Base-by-base conservation (phyloP, 148 eudicot genomes). In the Nepenthes gracilis region DNA sequence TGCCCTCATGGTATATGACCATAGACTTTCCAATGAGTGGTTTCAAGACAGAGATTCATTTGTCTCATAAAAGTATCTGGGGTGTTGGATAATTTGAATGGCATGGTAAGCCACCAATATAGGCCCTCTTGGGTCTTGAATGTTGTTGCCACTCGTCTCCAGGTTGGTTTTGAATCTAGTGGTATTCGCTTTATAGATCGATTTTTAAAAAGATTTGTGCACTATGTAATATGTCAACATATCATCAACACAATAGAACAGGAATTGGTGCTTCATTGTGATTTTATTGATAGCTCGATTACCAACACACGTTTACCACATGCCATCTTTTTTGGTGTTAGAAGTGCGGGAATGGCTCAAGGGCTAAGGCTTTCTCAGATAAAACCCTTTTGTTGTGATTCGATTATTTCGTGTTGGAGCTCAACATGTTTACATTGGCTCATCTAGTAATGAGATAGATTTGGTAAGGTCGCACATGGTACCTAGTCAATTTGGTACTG, bases 91-190 rank as follows among this genome's bases (percentile, higher is more conserved):
- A 59, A 32, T 1, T 48, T 58, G 33, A 60, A 67, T 1, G 58
- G 64, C 58, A 67, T 37, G 23, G 59, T 51, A n/a, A 64, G 32
- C 59, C 70, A 67, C 40, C 59, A 58, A 60, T 36, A 67, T 1
- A 67, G 23, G 6, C 70, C 70, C 0, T 51, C 49, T 36, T 37
- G 36, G 3, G 49, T 67, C 52, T 67, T 67, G 53, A 67, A 59
- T n/a, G 70, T 37, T n/a, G 64, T 53, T 60, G 52, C 58, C 64
- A 60, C 9, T 67, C 64, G 59, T 67, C 64, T 10, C 58, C 58
- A n/a, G n/a, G n/a, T 5, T 34, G n/a, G 11, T 40, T 7, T 2
- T 40, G 3, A 40, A 40, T 40, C 43, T 40, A 7, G 7, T 40
- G 43, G 32, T 58, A 66, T 0, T 56, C 55, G 35, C 62, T 58